Evolutionary conservation across 2,329 filamentous ascomycete genomes (phyloP).

Genomic region (Fusarium mangiferae): DNA sequence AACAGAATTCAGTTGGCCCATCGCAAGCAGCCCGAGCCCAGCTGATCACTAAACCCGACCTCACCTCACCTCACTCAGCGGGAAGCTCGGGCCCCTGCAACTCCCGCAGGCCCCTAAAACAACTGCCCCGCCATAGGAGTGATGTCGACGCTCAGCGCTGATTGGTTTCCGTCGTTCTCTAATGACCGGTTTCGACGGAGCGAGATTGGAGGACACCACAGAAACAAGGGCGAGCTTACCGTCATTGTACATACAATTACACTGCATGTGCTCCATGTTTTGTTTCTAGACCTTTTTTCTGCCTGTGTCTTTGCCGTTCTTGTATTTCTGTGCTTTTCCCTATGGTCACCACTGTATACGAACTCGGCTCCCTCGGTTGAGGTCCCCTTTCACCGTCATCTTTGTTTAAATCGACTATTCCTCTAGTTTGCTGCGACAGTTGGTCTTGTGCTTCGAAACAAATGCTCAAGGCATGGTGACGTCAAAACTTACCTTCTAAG

Average conservation of each 20-base stretch:
- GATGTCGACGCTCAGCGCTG: slow-evolving; percentile 28
- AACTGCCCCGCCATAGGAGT: slow-evolving; percentile 20
- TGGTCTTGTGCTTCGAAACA: slow-evolving; percentile 1
- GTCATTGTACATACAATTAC: slow-evolving; percentile 40
- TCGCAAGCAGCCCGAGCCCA: slow-evolving; percentile 21
- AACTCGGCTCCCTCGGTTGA: slow-evolving; percentile 30
- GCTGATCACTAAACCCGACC: slow-evolving; percentile 10
- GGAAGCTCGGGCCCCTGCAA: not conserved
- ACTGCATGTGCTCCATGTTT: slow-evolving; percentile 10
- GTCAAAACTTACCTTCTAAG: slow-evolving; percentile 35
- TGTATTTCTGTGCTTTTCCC: slow-evolving; percentile 15
- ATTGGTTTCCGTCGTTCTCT: slow-evolving; percentile 26
- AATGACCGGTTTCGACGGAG: slow-evolving; percentile 12
- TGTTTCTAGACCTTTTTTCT: slow-evolving; percentile 37
- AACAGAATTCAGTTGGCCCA: slow-evolving; percentile 18
- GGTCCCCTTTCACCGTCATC: slow-evolving; percentile 2
- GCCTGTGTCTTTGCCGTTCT: not conserved
- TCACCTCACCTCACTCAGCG: not conserved
- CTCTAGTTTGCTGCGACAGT: not conserved
- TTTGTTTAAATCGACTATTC: not conserved
- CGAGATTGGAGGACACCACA: slow-evolving; percentile 33
- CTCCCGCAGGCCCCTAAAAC: slow-evolving; percentile 23
- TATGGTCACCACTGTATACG: not conserved
- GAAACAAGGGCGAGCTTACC: slow-evolving; percentile 33
- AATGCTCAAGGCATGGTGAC: slow-evolving; percentile 39